These are phyloP conservation scores for Globisporangium nodosum DNA, from an alignment of 352 stramenopile species.

Conservation along the genomic window DNA sequence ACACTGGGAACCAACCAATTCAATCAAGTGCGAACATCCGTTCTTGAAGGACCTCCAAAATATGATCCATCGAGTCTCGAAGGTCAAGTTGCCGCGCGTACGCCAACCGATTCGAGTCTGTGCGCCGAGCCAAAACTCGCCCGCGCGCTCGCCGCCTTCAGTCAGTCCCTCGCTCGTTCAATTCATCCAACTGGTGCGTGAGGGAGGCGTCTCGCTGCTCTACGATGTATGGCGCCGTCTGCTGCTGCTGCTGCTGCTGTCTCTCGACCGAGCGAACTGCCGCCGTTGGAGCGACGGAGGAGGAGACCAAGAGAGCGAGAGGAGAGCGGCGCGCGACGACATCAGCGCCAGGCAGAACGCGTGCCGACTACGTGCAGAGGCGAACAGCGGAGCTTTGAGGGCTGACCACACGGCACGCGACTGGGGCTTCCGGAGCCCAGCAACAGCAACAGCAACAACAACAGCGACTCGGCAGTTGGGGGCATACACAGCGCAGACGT, in stretches of 20 bases:
- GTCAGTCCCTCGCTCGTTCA: slow-evolving; percentile 86
- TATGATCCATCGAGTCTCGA: not conserved
- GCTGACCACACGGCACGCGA: no score
- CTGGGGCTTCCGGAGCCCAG: no score
- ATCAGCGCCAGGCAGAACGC: not conserved
- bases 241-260: not conserved
- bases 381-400: not conserved
- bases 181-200: slow-evolving; percentile 81
- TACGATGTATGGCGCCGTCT: not conserved
- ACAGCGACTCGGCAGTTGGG: no score
- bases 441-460: not conserved
- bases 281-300: not conserved
- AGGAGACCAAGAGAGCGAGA: slow-evolving; percentile 1
- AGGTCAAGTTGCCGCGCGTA: slow-evolving; percentile 12
- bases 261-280: not conserved
- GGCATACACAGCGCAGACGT: not conserved
- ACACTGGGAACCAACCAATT: not conserved
- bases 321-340: not conserved
- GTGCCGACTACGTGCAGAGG: not conserved
- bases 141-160: slow-evolving; percentile 44
- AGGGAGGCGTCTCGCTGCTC: not conserved
- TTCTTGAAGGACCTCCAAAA: not conserved
- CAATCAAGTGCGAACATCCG: not conserved
- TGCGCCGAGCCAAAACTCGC: slow-evolving; percentile 13
- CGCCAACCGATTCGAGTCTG: slow-evolving; percentile 61